Evolutionary conservation across 768 basidiomycete species (phyloP).

Genomic region (Lentinula sp.): DNA sequence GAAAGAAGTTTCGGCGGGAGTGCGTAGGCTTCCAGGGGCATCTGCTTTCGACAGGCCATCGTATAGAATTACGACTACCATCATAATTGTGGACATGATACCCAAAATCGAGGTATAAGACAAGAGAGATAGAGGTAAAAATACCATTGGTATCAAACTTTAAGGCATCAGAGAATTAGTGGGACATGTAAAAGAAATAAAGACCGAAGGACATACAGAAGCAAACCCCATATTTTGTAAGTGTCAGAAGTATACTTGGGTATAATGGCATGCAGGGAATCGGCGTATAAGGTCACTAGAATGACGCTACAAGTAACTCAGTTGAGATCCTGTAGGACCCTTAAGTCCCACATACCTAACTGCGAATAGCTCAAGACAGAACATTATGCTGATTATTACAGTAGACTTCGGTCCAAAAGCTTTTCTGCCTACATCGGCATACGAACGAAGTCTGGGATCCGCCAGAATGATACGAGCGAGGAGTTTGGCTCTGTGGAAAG

Average conservation of each 20-base stretch:
- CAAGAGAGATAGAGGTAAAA: conserved; percentile 79
- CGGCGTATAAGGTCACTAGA: conserved; percentile 85
- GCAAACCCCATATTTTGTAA: conserved; percentile 70
- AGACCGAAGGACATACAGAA: conserved; percentile 45
- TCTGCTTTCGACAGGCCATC: conserved; percentile 74
- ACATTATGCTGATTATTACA: conserved; percentile 60
- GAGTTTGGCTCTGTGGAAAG: conserved; percentile 65
- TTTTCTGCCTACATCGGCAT: conserved; percentile 84
- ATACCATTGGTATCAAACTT: conserved; percentile 79
- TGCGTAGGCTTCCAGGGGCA: conserved; percentile 77
- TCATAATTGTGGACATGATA: conserved; percentile 68
- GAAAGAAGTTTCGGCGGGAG: conserved; percentile 63
- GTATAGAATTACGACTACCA: conserved; percentile 71
- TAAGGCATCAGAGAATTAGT: not conserved
- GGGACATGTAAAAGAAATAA: not conserved
- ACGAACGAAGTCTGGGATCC: conserved; percentile 70
- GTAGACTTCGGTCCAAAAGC: conserved; percentile 78
- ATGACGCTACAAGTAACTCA: conserved; percentile 49
- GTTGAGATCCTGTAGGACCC: not conserved
- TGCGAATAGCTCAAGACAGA: conserved; percentile 84
- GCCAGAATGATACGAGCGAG: conserved; percentile 69
- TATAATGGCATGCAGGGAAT: conserved; percentile 71
- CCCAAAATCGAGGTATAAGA: conserved; percentile 88
- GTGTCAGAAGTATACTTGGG: conserved; percentile 60
- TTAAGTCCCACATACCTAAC: conserved; percentile 46